Evolutionary conservation across 2,329 filamentous ascomycete genomes (phyloP).

Genomic region (Trichoderma endophyticum): DNA sequence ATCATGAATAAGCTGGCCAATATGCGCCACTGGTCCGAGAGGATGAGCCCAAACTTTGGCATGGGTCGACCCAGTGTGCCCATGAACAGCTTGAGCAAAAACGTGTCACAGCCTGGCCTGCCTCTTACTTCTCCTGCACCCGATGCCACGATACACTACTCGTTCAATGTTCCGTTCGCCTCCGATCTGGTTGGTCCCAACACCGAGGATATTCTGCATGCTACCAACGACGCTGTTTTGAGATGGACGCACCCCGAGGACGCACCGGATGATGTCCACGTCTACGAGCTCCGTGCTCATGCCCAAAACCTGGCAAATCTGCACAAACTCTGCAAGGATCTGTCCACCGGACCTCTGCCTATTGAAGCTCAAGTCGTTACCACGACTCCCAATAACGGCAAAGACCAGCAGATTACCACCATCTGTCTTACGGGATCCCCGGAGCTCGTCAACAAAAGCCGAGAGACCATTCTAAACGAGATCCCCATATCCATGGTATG

Average conservation of each 20-base stretch:
- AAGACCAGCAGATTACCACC: constrained; percentile 71
- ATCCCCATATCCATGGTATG: constrained; percentile 89
- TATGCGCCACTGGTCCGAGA: constrained; percentile 69
- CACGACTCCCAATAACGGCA: constrained; percentile 69
- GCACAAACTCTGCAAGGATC: constrained; percentile 74
- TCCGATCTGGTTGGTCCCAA: constrained; percentile 90
- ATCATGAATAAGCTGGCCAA: constrained; percentile 70
- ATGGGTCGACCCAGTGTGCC: constrained; percentile 60
- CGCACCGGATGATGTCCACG: constrained; percentile 76
- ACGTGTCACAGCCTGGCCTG: constrained; percentile 48
- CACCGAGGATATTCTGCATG: constrained; percentile 90
- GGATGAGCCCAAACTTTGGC: constrained; percentile 66
- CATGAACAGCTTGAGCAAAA: constrained; percentile 55
- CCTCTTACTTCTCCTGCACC: constrained; percentile 65
- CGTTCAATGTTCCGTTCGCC: constrained; percentile 95
- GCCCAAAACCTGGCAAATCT: constrained; percentile 79
- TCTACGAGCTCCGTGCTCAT: constrained; percentile 90
- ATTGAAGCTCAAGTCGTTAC: constrained; percentile 83
- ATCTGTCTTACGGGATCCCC: constrained; percentile 87
- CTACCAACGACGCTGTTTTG: constrained; percentile 80
- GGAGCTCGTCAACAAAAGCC: constrained; percentile 84
- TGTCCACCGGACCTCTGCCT: constrained; percentile 67
- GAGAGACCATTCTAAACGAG: constrained; percentile 85
- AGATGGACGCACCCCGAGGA: constrained; percentile 93
- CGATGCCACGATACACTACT: constrained; percentile 81